Percentiles rank a stretch among this genome's conserved stretches.
Conservation (phyloP, 768 basidiomycete species). For the Lactarius deliciosus region DNA sequence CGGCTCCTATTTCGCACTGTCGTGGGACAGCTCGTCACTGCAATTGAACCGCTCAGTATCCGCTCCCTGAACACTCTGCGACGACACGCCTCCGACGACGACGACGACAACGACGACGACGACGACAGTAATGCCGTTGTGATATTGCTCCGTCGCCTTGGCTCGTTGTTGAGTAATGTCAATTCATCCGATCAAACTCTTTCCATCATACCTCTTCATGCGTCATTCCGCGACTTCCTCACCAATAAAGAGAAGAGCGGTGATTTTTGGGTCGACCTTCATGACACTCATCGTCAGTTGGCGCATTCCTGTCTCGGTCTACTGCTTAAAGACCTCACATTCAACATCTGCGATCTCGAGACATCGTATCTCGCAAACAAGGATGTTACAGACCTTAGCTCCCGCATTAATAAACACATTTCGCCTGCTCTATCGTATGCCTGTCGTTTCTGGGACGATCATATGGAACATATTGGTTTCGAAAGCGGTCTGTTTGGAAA, state of each 20-base stretch:
- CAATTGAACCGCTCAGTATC: neutral
- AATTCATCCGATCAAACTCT: neutral
- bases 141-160: neutral
- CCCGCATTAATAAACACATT: neutral
- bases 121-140: neutral
- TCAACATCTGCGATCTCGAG: conserved; percentile 6
- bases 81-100: neutral
- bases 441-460: conserved; percentile 9
- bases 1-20: neutral
- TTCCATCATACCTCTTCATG: neutral
- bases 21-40: neutral
- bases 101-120: too few species aligned
- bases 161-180: conserved; percentile 7
- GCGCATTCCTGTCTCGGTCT: neutral
- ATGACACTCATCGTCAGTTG: neutral
- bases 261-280: neutral
- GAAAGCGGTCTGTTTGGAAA: neutral
- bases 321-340: neutral
- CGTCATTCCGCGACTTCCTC: conserved; percentile 2
- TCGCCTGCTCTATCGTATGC: neutral
- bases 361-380: neutral
- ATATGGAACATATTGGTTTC: neutral
- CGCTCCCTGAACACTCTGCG: neutral
- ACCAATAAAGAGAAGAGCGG: neutral
- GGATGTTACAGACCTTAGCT: neutral